Evolutionary conservation across 169 alveolate genomes (phyloP).

Genomic region (Cardiosporidium cionae): DNA sequence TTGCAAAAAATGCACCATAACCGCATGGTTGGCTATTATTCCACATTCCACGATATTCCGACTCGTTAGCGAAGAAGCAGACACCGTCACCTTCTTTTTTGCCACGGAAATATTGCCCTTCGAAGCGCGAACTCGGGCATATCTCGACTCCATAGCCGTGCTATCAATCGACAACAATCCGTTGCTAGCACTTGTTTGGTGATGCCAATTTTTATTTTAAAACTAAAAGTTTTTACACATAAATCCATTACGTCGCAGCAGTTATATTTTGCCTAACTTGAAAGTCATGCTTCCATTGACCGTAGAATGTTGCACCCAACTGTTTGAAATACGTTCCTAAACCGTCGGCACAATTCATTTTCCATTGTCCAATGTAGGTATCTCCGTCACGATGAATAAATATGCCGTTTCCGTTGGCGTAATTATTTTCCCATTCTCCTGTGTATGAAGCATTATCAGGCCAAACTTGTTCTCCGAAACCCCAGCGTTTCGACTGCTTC

Average conservation of each 20-base stretch:
- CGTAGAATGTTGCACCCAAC: slow-evolving; percentile 80
- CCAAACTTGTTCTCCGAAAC: background rate
- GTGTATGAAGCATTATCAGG: background rate
- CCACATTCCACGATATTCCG: slow-evolving; percentile 41
- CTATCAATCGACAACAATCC: slow-evolving; percentile 75
- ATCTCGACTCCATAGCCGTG: slow-evolving; percentile 66
- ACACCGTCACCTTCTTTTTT: slow-evolving; percentile 72
- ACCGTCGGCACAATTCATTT: slow-evolving; percentile 76
- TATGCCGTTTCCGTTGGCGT: background rate
- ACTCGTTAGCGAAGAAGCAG: slow-evolving; percentile 32
- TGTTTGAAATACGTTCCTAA: slow-evolving; percentile 72
- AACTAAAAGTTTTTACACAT: slow-evolving; percentile 72
- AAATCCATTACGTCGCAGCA: slow-evolving; percentile 65
- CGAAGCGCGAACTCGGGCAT: slow-evolving; percentile 65
- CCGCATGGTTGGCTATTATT: slow-evolving; percentile 37
- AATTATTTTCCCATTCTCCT: background rate
- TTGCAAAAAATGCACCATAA: background rate
- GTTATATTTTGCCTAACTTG: slow-evolving; percentile 75
- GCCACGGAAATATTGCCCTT: slow-evolving; percentile 63
- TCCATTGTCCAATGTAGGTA: slow-evolving; percentile 77
- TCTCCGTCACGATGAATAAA: slow-evolving; percentile 70
- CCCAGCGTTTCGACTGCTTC: too few species aligned
- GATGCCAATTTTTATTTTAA: slow-evolving; percentile 60
- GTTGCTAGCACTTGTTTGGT: slow-evolving; percentile 68
- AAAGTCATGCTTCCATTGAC: slow-evolving; percentile 68